Percentiles rank a stretch among this genome's conserved stretches.
These are phyloP conservation scores for Sextonia rubra DNA, from an alignment of 164 flowering plant genomes.

Conservation along the genomic window DNA sequence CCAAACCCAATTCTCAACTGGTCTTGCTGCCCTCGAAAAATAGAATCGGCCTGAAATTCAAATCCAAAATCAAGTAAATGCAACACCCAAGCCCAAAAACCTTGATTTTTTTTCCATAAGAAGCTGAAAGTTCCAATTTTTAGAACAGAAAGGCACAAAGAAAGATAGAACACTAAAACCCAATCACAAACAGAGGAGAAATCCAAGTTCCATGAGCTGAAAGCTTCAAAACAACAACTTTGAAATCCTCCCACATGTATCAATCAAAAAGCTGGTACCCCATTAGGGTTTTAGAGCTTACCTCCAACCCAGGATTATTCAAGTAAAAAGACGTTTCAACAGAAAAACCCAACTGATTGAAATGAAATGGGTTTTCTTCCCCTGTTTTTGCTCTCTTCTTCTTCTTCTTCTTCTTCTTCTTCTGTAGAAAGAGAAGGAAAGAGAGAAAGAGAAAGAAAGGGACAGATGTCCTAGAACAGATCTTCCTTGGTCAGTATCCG, in stretches of 20 bases:
- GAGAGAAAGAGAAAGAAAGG: too few relatives aligned
- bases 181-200: neutral
- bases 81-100: neutral
- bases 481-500: neutral
- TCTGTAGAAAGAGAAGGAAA: neutral
- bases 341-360: too few relatives aligned
- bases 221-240: too few relatives aligned
- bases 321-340: too few relatives aligned
- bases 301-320: too few relatives aligned
- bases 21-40: neutral
- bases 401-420: too few relatives aligned
- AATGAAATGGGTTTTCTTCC: neutral
- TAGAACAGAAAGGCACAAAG: neutral
- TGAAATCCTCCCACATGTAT: too few relatives aligned
- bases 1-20: neutral
- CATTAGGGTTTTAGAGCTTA: too few relatives aligned
- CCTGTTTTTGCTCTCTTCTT: neutral
- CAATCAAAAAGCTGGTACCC: too few relatives aligned
- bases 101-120: neutral
- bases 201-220: too few relatives aligned
- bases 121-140: neutral
- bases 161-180: neutral
- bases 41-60: neutral
- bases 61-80: neutral
- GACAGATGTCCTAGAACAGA: neutral